Percentiles rank a stretch among this genome's conserved stretches.
Evolutionary conservation across 2,329 filamentous ascomycete genomes (phyloP).

Genomic region (Blastomyces parvus): DNA sequence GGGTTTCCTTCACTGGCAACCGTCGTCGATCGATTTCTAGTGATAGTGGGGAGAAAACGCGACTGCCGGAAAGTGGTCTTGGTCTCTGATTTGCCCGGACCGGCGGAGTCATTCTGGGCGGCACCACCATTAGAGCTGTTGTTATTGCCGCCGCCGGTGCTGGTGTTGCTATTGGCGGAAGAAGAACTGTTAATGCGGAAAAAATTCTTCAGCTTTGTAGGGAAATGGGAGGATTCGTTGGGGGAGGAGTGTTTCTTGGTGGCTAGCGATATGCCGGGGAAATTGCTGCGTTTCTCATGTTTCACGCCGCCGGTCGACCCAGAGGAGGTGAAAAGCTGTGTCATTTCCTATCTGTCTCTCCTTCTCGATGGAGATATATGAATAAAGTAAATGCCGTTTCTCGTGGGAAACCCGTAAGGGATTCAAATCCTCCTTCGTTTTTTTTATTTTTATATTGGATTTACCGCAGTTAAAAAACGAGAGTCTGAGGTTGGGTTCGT

Average conservation of each 20-base stretch:
- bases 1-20: slow-evolving; percentile 88
- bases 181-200: slow-evolving; percentile 50
- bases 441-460: background rate
- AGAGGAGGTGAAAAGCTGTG: slow-evolving; percentile 37
- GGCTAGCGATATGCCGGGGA: slow-evolving; percentile 37
- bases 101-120: slow-evolving; percentile 28
- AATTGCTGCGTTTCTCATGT: slow-evolving; percentile 39
- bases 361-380: background rate
- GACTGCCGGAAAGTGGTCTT: slow-evolving; percentile 71
- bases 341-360: slow-evolving; percentile 23
- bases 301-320: slow-evolving; percentile 28
- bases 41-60: slow-evolving; percentile 78
- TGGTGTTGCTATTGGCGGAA: slow-evolving; percentile 30
- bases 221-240: slow-evolving; percentile 46
- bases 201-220: slow-evolving; percentile 59
- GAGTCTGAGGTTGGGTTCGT: background rate
- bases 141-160: slow-evolving; percentile 18
- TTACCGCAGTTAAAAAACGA: background rate
- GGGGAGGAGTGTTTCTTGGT: slow-evolving; percentile 38
- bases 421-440: background rate
- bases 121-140: slow-evolving; percentile 22
- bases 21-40: slow-evolving; percentile 78
- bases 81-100: slow-evolving; percentile 47
- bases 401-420: background rate
- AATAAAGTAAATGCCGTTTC: background rate